Evolutionary conservation across 208 protist species (phyloP).

Genomic region (Angomonas desouzai): DNA sequence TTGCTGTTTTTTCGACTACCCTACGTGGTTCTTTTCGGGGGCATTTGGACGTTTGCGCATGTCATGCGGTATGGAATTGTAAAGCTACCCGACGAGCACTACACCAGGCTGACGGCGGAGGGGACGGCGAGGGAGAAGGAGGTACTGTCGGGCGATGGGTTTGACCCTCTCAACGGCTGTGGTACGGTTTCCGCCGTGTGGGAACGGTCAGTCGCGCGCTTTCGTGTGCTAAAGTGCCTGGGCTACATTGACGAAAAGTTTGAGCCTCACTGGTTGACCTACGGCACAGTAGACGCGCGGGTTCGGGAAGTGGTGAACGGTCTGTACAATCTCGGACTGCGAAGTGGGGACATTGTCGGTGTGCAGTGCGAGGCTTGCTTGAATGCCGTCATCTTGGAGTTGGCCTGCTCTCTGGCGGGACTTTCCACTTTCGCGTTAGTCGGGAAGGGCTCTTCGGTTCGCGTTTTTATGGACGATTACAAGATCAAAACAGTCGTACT

Average conservation of each 20-base stretch:
- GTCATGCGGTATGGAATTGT: constrained; percentile 3
- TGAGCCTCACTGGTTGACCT: constrained; percentile 67
- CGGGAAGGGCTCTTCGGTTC: constrained; percentile 50
- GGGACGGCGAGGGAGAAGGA: constrained; percentile 22
- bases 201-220: constrained; percentile 50
- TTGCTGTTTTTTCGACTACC: background rate
- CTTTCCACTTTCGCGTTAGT: constrained; percentile 65
- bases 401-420: constrained; percentile 69
- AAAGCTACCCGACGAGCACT: constrained; percentile 1
- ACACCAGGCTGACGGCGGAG: background rate
- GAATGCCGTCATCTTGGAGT: constrained; percentile 53
- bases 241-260: constrained; percentile 43
- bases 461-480: constrained; percentile 66
- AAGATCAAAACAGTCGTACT: constrained; percentile 69
- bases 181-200: constrained; percentile 58
- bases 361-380: constrained; percentile 66
- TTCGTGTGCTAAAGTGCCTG: constrained; percentile 58
- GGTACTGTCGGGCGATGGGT: constrained; percentile 22
- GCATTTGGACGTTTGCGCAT: background rate
- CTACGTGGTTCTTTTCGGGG: background rate
- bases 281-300: constrained; percentile 52
- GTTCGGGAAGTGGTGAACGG: constrained; percentile 70
- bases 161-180: constrained; percentile 34
- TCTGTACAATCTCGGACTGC: constrained; percentile 48
- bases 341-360: constrained; percentile 68